phyloP scores from a whole-genome alignment of 192 early-diverging fungal species.

The Coemansia sp. region DNA sequence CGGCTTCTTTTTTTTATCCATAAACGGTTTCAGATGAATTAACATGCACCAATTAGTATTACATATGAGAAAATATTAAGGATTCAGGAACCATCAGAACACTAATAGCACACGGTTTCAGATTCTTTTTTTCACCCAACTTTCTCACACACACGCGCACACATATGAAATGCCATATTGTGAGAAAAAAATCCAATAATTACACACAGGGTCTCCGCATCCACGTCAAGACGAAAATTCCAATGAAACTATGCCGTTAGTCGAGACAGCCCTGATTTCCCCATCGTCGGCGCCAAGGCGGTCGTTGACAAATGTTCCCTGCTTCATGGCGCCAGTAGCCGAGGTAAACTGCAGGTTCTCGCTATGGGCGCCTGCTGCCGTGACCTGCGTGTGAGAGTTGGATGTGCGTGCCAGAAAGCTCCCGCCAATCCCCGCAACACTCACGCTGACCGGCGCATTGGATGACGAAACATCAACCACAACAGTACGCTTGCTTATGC shows the following conservation, averaged over 20 bases:
- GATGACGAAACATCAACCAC: conserved; percentile 11
- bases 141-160: too few species aligned
- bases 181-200: not conserved
- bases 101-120: too few species aligned
- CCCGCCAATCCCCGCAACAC: conserved; percentile 14
- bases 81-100: too few species aligned
- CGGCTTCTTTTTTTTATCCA: too few species aligned
- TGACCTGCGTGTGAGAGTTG: conserved; percentile 23
- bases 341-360: not conserved
- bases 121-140: too few species aligned
- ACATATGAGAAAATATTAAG: too few species aligned
- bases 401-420: conserved; percentile 26
- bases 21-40: too few species aligned
- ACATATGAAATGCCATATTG: too few species aligned
- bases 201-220: not conserved
- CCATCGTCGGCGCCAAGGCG: not conserved
- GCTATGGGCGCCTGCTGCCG: conserved; percentile 11
- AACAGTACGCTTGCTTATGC: too few species aligned
- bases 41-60: too few species aligned
- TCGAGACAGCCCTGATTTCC: conserved; percentile 16
- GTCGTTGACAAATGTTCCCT: not conserved
- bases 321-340: not conserved
- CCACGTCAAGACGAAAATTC: not conserved
- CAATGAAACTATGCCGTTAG: conserved; percentile 18
- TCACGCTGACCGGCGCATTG: conserved; percentile 15